Conservation (phyloP, 257 asterid genomes). For the Solanum sitiens region DNA sequence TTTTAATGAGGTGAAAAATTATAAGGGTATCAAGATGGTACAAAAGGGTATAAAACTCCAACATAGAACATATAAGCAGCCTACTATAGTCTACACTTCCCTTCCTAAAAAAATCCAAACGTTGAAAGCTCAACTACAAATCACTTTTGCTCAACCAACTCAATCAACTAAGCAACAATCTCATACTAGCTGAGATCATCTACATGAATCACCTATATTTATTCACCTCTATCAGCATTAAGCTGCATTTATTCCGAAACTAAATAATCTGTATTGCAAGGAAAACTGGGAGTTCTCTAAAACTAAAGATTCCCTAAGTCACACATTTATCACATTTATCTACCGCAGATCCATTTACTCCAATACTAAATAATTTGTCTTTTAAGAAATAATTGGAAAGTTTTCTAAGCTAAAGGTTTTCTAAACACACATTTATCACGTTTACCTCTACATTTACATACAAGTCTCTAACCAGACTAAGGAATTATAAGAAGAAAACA, state of each 20-base stretch:
- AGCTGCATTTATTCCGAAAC: background rate
- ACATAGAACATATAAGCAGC: background rate
- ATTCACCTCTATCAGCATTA: background rate
- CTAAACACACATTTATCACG: background rate
- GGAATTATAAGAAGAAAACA: background rate
- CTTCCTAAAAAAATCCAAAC: background rate
- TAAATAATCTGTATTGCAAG: background rate
- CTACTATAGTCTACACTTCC: background rate
- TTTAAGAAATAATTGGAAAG: background rate
- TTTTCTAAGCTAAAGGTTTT: background rate
- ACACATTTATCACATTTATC: background rate
- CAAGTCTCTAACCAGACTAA: background rate
- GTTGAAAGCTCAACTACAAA: background rate
- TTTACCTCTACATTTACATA: background rate
- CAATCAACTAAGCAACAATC: background rate
- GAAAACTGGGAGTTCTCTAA: background rate
- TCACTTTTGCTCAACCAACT: background rate
- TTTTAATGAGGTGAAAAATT: background rate
- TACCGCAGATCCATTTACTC: background rate
- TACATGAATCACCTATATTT: background rate
- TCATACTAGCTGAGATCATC: background rate
- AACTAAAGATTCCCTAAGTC: background rate
- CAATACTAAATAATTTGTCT: background rate
- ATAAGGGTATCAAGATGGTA: background rate
- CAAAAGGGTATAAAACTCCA: background rate